Percentiles rank a stretch among this genome's conserved stretches.
These are phyloP conservation scores for Boechera stricta DNA, from an alignment of 345 rosid species.

Conservation along the genomic window DNA sequence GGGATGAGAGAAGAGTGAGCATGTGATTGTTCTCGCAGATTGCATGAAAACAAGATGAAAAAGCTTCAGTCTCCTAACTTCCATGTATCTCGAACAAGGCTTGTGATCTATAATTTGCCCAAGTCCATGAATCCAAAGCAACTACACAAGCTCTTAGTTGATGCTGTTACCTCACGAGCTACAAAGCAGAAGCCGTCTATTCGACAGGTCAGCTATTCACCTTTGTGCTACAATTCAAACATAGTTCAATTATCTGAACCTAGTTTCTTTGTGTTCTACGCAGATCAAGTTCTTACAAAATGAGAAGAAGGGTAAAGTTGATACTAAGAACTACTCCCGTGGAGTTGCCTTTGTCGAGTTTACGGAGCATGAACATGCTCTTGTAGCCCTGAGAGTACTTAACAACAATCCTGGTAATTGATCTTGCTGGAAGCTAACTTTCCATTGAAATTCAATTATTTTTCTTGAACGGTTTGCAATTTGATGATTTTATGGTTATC, in stretches of 20 bases:
- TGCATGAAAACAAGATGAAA: slow-evolving; percentile 79
- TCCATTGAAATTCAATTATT: background rate
- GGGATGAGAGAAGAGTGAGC: slow-evolving; percentile 23
- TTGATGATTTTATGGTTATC: background rate
- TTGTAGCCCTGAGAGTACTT: slow-evolving; percentile 89
- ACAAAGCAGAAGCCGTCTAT: slow-evolving; percentile 85
- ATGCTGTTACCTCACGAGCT: slow-evolving; percentile 87
- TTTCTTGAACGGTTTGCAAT: background rate
- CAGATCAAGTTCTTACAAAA: slow-evolving; percentile 81
- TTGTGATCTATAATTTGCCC: slow-evolving; percentile 84
- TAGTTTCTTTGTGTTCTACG: slow-evolving; percentile 19
- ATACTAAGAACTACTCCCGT: slow-evolving; percentile 70
- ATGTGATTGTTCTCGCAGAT: slow-evolving; percentile 53
- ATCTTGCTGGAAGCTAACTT: background rate
- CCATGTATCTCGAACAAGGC: slow-evolving; percentile 85
- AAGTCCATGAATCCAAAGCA: slow-evolving; percentile 73
- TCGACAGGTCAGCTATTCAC: slow-evolving; percentile 66
- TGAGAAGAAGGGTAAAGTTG: slow-evolving; percentile 68
- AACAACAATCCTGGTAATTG: slow-evolving; percentile 85
- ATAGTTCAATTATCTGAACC: slow-evolving; percentile 17
- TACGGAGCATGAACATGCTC: slow-evolving; percentile 83
- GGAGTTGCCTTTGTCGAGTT: slow-evolving; percentile 94
- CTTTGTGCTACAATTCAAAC: slow-evolving; percentile 2
- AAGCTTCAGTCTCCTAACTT: slow-evolving; percentile 94
- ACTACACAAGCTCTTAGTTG: slow-evolving; percentile 67